Percentiles rank a stretch among this genome's conserved stretches.
Conservation (phyloP, 768 basidiomycete species). For the Mycena epipterygia region DNA sequence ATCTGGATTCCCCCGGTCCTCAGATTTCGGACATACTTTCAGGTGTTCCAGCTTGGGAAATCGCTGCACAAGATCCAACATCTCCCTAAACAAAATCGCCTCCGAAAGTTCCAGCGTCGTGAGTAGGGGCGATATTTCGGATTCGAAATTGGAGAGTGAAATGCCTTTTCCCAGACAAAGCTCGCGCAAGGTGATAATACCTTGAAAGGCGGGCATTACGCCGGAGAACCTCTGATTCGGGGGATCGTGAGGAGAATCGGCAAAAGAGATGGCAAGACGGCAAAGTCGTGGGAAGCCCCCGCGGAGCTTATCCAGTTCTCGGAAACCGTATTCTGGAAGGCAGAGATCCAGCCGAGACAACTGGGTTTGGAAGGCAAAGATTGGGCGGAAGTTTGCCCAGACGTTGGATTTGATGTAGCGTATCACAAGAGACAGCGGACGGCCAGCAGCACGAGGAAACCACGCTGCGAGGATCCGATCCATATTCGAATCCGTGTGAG, state of each 20-base stretch:
- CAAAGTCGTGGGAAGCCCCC: background rate
- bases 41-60: background rate
- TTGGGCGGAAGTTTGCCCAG: background rate
- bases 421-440: background rate
- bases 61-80: background rate
- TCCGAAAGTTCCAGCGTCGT: background rate
- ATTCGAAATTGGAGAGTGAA: background rate
- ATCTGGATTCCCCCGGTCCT: background rate
- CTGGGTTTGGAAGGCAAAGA: background rate
- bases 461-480: background rate
- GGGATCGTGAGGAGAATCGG: too few species aligned
- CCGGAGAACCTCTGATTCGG: too few species aligned
- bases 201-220: background rate
- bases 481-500: background rate
- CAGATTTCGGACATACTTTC: background rate
- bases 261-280: background rate
- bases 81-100: background rate
- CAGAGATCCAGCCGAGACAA: background rate
- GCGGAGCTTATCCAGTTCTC: background rate
- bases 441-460: background rate
- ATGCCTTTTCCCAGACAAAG: background rate
- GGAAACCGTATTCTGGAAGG: background rate
- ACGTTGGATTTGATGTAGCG: background rate
- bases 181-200: background rate
- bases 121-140: background rate